Percentiles rank a stretch among this genome's conserved stretches.
Conservation (phyloP, 345 rosid species). For the Boechera stricta region DNA sequence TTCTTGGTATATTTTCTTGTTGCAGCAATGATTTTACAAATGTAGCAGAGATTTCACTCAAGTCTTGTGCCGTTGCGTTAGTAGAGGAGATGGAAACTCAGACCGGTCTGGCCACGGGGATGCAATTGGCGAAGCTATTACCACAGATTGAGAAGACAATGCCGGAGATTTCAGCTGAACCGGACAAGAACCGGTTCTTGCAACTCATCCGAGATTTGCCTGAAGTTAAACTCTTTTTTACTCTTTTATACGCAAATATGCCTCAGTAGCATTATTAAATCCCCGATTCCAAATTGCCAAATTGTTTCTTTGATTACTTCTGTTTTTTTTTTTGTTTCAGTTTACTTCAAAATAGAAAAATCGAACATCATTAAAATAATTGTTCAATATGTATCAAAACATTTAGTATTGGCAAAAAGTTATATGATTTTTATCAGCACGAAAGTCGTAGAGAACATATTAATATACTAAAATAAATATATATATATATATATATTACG, state of each 20-base stretch:
- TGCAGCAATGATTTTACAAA: conserved; percentile 79
- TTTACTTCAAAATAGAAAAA: background rate
- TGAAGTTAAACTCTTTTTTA: conserved; percentile 83
- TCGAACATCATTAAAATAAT: background rate
- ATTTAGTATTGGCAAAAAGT: conserved; percentile 1
- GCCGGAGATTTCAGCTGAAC: conserved; percentile 59
- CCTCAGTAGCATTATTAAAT: conserved; percentile 39
- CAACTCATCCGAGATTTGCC: conserved; percentile 58
- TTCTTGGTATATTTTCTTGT: background rate
- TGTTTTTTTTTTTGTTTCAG: background rate
- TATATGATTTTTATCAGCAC: background rate
- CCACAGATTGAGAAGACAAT: conserved; percentile 73
- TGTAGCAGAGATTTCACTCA: conserved; percentile 66
- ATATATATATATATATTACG: too few relatives aligned
- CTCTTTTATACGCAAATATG: conserved; percentile 78
- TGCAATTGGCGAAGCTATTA: conserved; percentile 77
- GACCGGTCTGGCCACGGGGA: conserved; percentile 52
- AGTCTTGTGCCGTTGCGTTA: conserved; percentile 56
- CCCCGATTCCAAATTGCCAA: background rate
- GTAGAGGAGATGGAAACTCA: conserved; percentile 64
- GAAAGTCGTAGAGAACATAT: background rate
- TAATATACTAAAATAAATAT: background rate
- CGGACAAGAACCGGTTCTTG: conserved; percentile 66
- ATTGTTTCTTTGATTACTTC: conserved; percentile 17
- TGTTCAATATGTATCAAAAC: conserved; percentile 31